These are phyloP conservation scores for Trametes hirsuta DNA, from an alignment of 1,284 basidiomycete genomes.

Conservation along the genomic window DNA sequence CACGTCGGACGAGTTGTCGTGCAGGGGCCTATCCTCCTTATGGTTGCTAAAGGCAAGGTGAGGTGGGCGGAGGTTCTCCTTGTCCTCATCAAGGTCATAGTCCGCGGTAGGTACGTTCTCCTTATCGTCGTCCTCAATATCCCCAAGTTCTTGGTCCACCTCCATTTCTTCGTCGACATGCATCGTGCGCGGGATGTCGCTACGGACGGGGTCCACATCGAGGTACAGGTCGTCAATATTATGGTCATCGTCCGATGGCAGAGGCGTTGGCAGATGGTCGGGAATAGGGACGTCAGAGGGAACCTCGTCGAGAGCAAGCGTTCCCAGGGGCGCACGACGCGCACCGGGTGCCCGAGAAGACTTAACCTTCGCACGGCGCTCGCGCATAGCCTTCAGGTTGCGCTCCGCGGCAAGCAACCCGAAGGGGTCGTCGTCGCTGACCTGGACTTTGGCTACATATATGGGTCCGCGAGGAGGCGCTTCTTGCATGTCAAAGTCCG, in stretches of 20 bases:
- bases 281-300: conserved; percentile 19
- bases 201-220: conserved; percentile 22
- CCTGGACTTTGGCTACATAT: conserved; percentile 7
- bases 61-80: conserved; percentile 24
- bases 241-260: conserved; percentile 24
- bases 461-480: conserved; percentile 14
- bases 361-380: conserved; percentile 10
- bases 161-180: background rate
- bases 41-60: conserved; percentile 1
- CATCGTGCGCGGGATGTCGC: background rate
- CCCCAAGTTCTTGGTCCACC: conserved; percentile 13
- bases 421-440: conserved; percentile 43
- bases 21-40: background rate
- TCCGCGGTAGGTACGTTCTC: conserved; percentile 21
- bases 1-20: background rate
- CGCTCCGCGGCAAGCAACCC: conserved; percentile 47
- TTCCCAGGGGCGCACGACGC: conserved; percentile 26
- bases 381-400: conserved; percentile 37
- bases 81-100: conserved; percentile 24
- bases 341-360: conserved; percentile 13
- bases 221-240: conserved; percentile 31
- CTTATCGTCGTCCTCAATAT: conserved; percentile 22
- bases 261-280: conserved; percentile 21
- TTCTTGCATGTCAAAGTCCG: conserved; percentile 20
- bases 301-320: conserved; percentile 20